Evolutionary conservation across 345 rosid genomes (phyloP), one percentile per base, ranked within the genome.

Genomic region (Eucalyptus pumila): DNA sequence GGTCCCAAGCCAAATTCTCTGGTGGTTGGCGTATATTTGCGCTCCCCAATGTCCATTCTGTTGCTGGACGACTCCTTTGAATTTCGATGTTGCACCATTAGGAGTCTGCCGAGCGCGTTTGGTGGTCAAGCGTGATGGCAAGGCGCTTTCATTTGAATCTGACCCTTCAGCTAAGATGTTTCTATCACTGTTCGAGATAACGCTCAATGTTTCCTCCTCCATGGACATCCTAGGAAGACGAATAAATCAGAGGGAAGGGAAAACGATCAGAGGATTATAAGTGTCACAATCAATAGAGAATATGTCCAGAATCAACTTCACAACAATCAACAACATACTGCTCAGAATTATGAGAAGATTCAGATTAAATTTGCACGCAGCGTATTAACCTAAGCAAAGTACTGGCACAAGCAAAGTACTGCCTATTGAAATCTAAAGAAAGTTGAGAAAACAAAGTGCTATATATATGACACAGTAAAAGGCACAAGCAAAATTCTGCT

Each of bases 1-100:
- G n/a, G 97, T 95, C n/a, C 98, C 98, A 1, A 96, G 95, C 97
- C 98, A 96, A 44, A 93, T 91, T 47, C 97, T 89, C 42, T 90
- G 90, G 89, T 92, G 94, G 52, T 94, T 92, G 67, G 93, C 92
- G 23, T 95, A 95, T 42, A 95, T 93, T 88, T 95, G 98, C 3
- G 95, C 95, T 16, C 98, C 98, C 97, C 98, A 96, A 62, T 93
- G 89, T 9, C 97, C 98, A 32, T 94, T 94, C 34, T 90, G 95
- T 69, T 93, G 96, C 3, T 93, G 94, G 37, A 96, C 94, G 17
- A 96, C 95, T 3, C 97, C 98, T 93, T 93, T 94, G 93, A 93
- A 94, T 80, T 86, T 86, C 1, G 92, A 90, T 24, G 90, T n/a
- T 87, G 32, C 37, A 27, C 32, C n/a, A 45, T 48, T 86, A 56